Base-by-base conservation (phyloP, 2,329 filamentous ascomycete genomes). In the Alternaria brassicae region DNA sequence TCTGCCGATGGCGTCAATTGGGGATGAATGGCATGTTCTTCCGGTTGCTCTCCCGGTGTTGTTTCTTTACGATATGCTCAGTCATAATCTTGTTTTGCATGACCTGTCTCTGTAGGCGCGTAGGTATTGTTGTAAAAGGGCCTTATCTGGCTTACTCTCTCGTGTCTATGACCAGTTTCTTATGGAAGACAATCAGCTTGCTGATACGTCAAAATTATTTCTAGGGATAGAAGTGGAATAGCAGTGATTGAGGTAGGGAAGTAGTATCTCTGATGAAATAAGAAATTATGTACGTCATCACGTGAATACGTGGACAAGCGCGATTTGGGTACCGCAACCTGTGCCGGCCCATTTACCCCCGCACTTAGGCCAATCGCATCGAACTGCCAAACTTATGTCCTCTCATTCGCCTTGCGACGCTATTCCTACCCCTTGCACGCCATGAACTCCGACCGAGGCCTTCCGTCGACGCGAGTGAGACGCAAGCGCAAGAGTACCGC, bases 401-500 rank as follows among this genome's bases (percentile, higher is more conserved):
- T 12, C 6, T 37, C 13, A 12, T 23, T n/a, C 12, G 30, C n/a
- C 21, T 27, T 21, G 17, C 21, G 30, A 37, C 8, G 36, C 13
- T 23, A 30, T 32, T 30, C 15, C 7, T 21, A 19, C 40, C 36
- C 5, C 34, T 13, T 3, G 19, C 27, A 19, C 27, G 23, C 19
- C 41, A 57, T 62, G 53, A 37, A 57, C 34, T 28, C 36, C 45
- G n/a, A 60, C 19, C 39, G 21, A 27, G 3, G 40, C 41, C 34
- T 3, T 15, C 15, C 44, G 19, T 39, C 30, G 23, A 37, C 48
- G 10, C 51, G 56, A 30, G 47, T 56, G 15, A 59, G 53, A 28
- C 66, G 68, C 58, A 74, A 74, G 61, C 69, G 72, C 34, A 74
- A 71, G 37, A 56, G 58, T 23, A 34, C 52, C 10, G 42, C 17